Evolutionary conservation across 169 alveolate species (phyloP).

Genomic region (Neospora caninum): DNA sequence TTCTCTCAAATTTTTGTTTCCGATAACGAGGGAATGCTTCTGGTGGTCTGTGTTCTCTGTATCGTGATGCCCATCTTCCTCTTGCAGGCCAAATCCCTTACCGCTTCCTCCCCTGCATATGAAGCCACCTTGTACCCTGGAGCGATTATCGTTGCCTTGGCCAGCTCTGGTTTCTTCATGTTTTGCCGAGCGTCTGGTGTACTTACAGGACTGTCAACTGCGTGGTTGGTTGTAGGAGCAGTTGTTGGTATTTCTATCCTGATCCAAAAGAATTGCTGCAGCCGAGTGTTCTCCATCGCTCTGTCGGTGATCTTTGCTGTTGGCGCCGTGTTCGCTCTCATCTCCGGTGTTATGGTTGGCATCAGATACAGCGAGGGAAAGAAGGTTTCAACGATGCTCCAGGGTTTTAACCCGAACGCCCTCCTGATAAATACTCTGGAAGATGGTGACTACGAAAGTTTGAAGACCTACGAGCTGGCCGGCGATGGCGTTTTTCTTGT

Average conservation of each 20-base stretch:
- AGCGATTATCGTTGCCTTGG: background rate
- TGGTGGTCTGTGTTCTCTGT: background rate
- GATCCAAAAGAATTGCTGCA: background rate
- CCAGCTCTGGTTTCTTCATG: background rate
- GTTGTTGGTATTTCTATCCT: background rate
- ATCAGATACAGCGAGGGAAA: background rate
- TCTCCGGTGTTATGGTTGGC: background rate
- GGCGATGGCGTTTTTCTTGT: background rate
- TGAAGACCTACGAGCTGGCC: background rate
- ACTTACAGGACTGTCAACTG: background rate
- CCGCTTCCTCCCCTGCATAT: background rate
- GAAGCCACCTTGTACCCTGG: background rate
- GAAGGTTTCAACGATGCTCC: background rate
- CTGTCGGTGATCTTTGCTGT: background rate
- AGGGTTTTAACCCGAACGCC: background rate
- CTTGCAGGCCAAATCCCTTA: background rate
- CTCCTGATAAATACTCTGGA: background rate
- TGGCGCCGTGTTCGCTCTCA: background rate
- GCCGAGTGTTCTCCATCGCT: background rate
- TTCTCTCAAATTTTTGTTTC: background rate
- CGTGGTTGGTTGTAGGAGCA: background rate
- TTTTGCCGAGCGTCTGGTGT: background rate
- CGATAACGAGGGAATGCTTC: background rate
- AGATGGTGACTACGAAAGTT: background rate
- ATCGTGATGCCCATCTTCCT: background rate